These are phyloP conservation scores for Herpetomonas tarakana DNA, from an alignment of 208 protist genomes.

Conservation along the genomic window DNA sequence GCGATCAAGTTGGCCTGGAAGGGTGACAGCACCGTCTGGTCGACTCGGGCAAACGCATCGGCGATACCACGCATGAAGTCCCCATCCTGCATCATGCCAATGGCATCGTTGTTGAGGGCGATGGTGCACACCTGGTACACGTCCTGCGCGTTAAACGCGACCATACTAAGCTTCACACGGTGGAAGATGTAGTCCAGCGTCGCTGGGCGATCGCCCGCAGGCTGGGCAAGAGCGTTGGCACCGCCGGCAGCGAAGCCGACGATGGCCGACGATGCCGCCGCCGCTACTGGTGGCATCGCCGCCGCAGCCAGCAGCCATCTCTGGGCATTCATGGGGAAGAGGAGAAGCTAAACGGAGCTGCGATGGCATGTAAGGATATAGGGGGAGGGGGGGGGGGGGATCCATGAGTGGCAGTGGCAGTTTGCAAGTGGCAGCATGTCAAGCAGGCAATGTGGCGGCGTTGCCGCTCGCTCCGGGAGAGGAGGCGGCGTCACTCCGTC, in stretches of 20 bases:
- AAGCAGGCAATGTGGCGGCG: too few relatives aligned
- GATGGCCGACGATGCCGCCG: too few relatives aligned
- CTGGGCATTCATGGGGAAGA: too few relatives aligned
- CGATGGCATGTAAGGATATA: too few relatives aligned
- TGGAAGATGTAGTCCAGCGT: conserved; percentile 53
- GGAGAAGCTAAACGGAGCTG: too few relatives aligned
- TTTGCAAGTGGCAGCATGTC: too few relatives aligned
- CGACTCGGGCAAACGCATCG: conserved; percentile 58
- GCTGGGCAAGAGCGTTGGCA: too few relatives aligned
- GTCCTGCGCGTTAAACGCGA: conserved; percentile 81
- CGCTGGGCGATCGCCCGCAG: conserved; percentile 4
- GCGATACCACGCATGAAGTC: conserved; percentile 85
- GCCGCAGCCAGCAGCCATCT: too few relatives aligned
- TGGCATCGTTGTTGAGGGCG: conserved; percentile 56
- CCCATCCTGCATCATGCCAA: conserved; percentile 61
- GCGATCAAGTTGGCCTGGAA: conserved; percentile 77
- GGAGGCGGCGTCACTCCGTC: too few relatives aligned
- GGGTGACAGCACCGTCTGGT: conserved; percentile 78
- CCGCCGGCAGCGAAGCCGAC: not conserved
- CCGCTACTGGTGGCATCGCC: conserved; percentile 12
- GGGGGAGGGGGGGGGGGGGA: too few relatives aligned
- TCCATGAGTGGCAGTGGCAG: too few relatives aligned
- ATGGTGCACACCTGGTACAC: conserved; percentile 78
- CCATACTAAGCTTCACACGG: conserved; percentile 54
- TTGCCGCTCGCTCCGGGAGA: too few relatives aligned